Conservation (phyloP, 2,329 filamentous ascomycete species). For the Xylaria sp. region DNA sequence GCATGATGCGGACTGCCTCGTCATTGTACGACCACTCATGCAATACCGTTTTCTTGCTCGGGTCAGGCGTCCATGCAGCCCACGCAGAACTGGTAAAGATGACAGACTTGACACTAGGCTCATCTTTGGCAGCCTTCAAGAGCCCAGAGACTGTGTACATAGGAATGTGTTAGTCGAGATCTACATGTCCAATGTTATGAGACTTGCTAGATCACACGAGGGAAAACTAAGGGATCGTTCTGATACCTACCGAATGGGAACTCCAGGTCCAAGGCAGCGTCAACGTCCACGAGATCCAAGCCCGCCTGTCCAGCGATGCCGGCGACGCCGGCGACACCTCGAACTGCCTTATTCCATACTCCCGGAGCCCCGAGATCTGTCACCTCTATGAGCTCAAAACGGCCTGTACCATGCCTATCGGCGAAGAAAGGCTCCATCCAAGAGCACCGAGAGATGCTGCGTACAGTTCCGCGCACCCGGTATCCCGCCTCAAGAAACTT, state of each 20-base stretch:
- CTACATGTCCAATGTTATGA: background rate
- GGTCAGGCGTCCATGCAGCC: constrained; percentile 48
- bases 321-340: constrained; percentile 44
- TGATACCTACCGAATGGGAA: constrained; percentile 19
- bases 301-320: constrained; percentile 43
- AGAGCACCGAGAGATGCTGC: constrained; percentile 47
- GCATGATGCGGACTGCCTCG: constrained; percentile 42
- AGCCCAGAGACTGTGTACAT: constrained; percentile 27
- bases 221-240: background rate
- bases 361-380: constrained; percentile 43
- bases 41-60: constrained; percentile 39
- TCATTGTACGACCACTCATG: constrained; percentile 49
- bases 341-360: constrained; percentile 43
- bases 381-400: constrained; percentile 47
- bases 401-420: constrained; percentile 41
- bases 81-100: constrained; percentile 49
- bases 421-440: constrained; percentile 48
- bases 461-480: constrained; percentile 57
- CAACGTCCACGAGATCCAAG: constrained; percentile 40
- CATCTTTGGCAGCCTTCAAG: constrained; percentile 43
- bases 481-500: constrained; percentile 48
- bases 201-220: background rate
- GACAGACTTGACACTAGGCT: constrained; percentile 44
- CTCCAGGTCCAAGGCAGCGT: constrained; percentile 41
- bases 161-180: background rate